Evolutionary conservation across 257 asterid genomes (phyloP).

Genomic region (Thymus quinquecostatus): DNA sequence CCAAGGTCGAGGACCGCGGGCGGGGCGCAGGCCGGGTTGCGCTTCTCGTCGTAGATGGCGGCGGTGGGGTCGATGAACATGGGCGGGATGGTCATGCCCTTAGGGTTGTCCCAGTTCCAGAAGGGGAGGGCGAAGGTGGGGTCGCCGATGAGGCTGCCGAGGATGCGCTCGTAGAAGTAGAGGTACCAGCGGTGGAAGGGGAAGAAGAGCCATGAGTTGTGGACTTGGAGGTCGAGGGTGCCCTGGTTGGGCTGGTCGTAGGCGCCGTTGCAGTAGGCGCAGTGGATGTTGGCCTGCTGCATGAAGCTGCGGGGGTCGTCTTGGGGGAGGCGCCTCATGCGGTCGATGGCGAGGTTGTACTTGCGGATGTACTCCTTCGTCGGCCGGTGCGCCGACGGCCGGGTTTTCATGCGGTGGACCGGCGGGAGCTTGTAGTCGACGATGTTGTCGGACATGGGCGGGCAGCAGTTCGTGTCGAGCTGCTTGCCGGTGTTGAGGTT

Average conservation of each 20-base stretch:
- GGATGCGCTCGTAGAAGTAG: conserved; percentile 25
- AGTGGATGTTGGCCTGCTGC: conserved; percentile 52
- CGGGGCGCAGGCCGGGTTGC: conserved; percentile 21
- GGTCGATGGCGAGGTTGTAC: not conserved
- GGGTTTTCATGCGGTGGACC: not conserved
- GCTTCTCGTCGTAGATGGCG: conserved; percentile 29
- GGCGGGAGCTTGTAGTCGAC: conserved; percentile 8
- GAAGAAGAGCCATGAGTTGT: conserved; percentile 31
- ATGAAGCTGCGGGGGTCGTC: conserved; percentile 41
- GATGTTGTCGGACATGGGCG: not conserved
- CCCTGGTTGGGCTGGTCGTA: not conserved
- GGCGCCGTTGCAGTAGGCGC: conserved; percentile 51
- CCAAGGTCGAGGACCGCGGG: conserved; percentile 36
- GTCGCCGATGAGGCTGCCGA: conserved; percentile 17
- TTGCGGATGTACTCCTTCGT: not conserved
- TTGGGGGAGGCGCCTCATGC: not conserved
- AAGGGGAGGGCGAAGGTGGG: conserved; percentile 24
- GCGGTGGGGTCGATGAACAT: conserved; percentile 32
- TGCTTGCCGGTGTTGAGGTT: conserved; percentile 3
- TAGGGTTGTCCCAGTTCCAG: conserved; percentile 47
- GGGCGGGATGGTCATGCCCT: conserved; percentile 45
- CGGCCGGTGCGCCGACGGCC: not conserved
- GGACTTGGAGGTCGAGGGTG: not conserved
- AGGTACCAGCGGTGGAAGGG: conserved; percentile 39
- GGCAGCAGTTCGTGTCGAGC: conserved; percentile 30